phyloP scores from a whole-genome alignment of 768 basidiomycete species.

The Termitomyces sp. region DNA sequence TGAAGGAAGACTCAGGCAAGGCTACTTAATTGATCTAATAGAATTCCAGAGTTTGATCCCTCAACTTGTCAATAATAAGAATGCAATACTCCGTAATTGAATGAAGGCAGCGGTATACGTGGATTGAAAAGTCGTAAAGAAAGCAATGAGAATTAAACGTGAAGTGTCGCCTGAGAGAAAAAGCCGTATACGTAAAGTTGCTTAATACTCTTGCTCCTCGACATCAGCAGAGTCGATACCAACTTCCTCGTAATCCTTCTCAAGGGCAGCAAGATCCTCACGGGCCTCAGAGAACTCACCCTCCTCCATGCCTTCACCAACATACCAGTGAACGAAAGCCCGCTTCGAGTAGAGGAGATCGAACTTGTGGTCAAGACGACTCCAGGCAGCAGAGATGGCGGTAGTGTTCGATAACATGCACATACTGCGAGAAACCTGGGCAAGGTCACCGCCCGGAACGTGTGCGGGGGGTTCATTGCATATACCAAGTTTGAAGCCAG shows the following conservation, averaged over 20 bases:
- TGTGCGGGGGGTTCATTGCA: constrained; percentile 94
- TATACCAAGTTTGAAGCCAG: constrained; percentile 97
- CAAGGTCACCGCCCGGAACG: constrained; percentile 93
- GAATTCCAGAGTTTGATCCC: neutral
- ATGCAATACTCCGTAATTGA: constrained; percentile 14
- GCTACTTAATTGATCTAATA: constrained; percentile 16
- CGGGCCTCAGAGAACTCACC: constrained; percentile 99
- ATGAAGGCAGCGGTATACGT: constrained; percentile 15
- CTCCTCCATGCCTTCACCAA: constrained; percentile 99
- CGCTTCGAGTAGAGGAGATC: constrained; percentile 97
- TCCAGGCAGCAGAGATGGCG: constrained; percentile 93
- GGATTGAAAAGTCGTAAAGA: constrained; percentile 14
- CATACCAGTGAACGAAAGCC: constrained; percentile 94
- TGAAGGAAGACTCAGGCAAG: constrained; percentile 95
- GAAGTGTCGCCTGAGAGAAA: constrained; percentile 12
- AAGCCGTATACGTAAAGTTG: constrained; percentile 4
- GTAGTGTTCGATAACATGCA: constrained; percentile 98
- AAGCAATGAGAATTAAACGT: constrained; percentile 16
- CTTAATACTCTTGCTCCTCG: constrained; percentile 51
- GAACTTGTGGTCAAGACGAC: constrained; percentile 92
- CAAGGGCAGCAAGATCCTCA: constrained; percentile 99
- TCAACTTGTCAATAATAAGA: neutral
- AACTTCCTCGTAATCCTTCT: constrained; percentile 93
- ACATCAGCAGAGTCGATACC: constrained; percentile 46
- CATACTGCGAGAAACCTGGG: constrained; percentile 87